A percentile compares a stretch with the other conserved stretches of the same genome.
Evolutionary conservation across 768 basidiomycete genomes (phyloP).

Genomic region (Collybia sordida): DNA sequence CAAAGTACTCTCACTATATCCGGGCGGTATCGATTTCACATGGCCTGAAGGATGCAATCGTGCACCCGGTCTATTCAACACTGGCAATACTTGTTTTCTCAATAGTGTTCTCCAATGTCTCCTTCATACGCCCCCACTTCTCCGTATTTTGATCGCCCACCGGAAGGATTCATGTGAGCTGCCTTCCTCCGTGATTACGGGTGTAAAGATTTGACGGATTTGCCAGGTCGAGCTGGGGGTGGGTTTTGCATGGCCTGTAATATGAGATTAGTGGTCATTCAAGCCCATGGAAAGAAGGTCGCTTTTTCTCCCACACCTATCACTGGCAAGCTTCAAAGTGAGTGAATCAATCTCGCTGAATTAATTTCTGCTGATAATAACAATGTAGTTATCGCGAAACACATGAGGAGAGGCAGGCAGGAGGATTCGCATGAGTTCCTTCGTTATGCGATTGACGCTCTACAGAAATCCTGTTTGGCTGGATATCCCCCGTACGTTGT

Average conservation of each 20-base stretch:
- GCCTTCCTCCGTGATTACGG: slow-evolving; percentile 3
- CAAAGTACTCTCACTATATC: slow-evolving; percentile 44
- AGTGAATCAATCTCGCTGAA: slow-evolving; percentile 19
- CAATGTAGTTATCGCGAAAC: slow-evolving; percentile 79
- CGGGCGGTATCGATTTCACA: slow-evolving; percentile 54
- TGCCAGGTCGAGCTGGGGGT: slow-evolving; percentile 39
- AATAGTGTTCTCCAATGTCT: slow-evolving; percentile 95
- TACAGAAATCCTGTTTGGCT: slow-evolving; percentile 82
- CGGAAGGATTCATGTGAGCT: slow-evolving; percentile 61
- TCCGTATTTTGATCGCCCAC: slow-evolving; percentile 58
- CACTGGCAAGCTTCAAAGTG: slow-evolving; percentile 69
- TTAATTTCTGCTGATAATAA: slow-evolving; percentile 4
- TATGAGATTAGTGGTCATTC: slow-evolving; percentile 55
- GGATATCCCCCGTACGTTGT: slow-evolving; percentile 66
- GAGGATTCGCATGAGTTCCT: slow-evolving; percentile 99
- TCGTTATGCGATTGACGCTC: slow-evolving; percentile 86
- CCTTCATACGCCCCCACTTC: slow-evolving; percentile 86
- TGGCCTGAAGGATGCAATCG: slow-evolving; percentile 55
- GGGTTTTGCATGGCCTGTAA: slow-evolving; percentile 82
- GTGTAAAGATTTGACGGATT: slow-evolving; percentile 3
- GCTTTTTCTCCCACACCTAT: slow-evolving; percentile 67
- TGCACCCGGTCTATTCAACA: slow-evolving; percentile 76
- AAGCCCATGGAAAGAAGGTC: slow-evolving; percentile 45
- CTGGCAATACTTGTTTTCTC: slow-evolving; percentile 93
- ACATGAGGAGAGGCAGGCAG: slow-evolving; percentile 88